Conservation (phyloP, 805 yeast species). For the Lachancea dasiensis region DNA sequence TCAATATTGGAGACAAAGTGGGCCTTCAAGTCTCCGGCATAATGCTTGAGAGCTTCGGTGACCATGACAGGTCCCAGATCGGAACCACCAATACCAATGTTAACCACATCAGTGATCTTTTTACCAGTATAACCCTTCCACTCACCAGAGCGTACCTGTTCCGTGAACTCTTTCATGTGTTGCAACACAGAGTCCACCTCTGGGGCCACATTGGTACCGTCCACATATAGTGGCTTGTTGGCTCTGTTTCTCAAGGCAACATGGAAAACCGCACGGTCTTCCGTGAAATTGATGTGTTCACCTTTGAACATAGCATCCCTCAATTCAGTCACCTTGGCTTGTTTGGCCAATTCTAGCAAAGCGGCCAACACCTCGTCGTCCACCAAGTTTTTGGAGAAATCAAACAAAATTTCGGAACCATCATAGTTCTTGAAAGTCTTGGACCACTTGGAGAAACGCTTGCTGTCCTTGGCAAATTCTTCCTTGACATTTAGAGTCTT, state of each 20-base stretch:
- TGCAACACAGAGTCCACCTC: slow-evolving; percentile 87
- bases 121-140: slow-evolving; percentile 98
- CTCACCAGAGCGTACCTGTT: slow-evolving; percentile 80
- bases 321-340: slow-evolving; percentile 79
- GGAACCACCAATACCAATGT: slow-evolving; percentile 98
- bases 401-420: slow-evolving; percentile 84
- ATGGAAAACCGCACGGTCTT: slow-evolving; percentile 95
- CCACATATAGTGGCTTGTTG: slow-evolving; percentile 76
- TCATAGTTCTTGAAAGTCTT: slow-evolving; percentile 78
- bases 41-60: slow-evolving; percentile 93
- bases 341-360: slow-evolving; percentile 76
- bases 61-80: slow-evolving; percentile 99
- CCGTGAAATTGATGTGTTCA: slow-evolving; percentile 91
- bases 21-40: slow-evolving; percentile 66
- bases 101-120: slow-evolving; percentile 86
- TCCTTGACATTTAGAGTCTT: slow-evolving; percentile 66
- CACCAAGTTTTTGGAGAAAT: slow-evolving; percentile 90
- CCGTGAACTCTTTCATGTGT: slow-evolving; percentile 96
- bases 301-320: slow-evolving; percentile 92
- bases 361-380: slow-evolving; percentile 71
- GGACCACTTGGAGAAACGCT: slow-evolving; percentile 71
- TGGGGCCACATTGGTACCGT: slow-evolving; percentile 82
- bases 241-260: slow-evolving; percentile 94
- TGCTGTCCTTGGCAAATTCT: slow-evolving; percentile 68
- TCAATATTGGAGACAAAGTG: slow-evolving; percentile 98